Evolutionary conservation across 2,329 filamentous ascomycete species (phyloP).

Genomic region (Xylaria sp.): DNA sequence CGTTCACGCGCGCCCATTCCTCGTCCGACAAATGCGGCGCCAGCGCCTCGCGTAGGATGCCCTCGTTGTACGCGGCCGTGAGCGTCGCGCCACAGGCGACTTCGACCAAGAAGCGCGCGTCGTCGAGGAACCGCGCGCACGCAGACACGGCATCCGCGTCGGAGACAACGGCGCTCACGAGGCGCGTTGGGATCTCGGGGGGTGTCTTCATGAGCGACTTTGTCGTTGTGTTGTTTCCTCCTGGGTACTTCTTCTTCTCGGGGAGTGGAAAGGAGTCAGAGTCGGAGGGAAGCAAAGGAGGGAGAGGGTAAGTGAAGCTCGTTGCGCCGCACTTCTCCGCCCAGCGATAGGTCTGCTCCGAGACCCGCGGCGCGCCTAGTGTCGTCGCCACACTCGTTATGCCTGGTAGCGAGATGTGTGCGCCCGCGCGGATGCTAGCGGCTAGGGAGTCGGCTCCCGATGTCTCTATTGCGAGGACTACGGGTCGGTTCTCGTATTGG

Average conservation of each 20-base stretch:
- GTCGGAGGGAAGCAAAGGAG: too few relatives aligned
- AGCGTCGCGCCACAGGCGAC: constrained; percentile 83
- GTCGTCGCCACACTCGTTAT: constrained; percentile 80
- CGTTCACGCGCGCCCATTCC: constrained; percentile 69
- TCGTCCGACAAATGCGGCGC: constrained; percentile 58
- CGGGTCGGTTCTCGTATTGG: too few relatives aligned
- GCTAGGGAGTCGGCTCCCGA: constrained; percentile 73
- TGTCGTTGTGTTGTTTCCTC: too few relatives aligned
- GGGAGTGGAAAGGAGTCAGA: too few relatives aligned
- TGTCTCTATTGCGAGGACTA: constrained; percentile 78
- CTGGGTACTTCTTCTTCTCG: too few relatives aligned
- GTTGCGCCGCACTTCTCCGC: constrained; percentile 45
- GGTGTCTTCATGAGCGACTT: not conserved
- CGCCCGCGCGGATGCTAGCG: constrained; percentile 61
- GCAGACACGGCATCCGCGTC: constrained; percentile 83
- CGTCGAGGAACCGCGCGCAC: constrained; percentile 78
- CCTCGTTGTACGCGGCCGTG: constrained; percentile 69
- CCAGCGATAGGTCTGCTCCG: constrained; percentile 70
- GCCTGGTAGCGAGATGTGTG: constrained; percentile 66
- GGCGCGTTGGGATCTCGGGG: constrained; percentile 39
- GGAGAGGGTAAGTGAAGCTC: not conserved
- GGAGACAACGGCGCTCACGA: constrained; percentile 66
- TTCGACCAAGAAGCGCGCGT: constrained; percentile 82
- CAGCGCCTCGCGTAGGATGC: constrained; percentile 63
- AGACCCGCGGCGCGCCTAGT: constrained; percentile 76